Conservation (phyloP, 208 protist genomes). For the Leishmania martiniquensis region DNA sequence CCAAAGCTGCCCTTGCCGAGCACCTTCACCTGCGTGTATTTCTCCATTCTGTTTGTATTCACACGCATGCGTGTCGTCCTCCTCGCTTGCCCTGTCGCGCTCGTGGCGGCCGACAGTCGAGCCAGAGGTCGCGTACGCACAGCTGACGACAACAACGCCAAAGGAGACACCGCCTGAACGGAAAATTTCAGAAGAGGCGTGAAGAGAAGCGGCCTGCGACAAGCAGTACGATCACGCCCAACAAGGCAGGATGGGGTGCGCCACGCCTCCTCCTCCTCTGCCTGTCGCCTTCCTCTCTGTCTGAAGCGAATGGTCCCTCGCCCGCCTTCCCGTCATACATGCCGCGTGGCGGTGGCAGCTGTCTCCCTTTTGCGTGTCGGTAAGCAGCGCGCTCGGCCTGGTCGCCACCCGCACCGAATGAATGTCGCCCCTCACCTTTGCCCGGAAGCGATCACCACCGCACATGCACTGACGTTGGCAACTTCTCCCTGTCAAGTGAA, state of each 20-base stretch:
- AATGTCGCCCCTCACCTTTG: not conserved
- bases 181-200: not conserved
- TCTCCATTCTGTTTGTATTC: constrained; percentile 52
- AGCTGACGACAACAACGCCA: not conserved
- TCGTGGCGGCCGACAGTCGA: not conserved
- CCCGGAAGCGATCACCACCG: not conserved
- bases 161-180: not conserved
- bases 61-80: not conserved
- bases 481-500: not conserved
- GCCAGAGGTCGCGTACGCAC: not conserved
- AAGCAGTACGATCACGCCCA: too few species aligned
- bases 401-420: not conserved
- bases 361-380: not conserved
- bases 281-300: not conserved
- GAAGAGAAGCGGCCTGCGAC: too few species aligned
- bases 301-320: not conserved
- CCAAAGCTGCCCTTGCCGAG: constrained; percentile 94
- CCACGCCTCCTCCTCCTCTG: not conserved
- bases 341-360: not conserved
- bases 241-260: too few species aligned
- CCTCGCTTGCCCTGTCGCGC: not conserved
- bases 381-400: not conserved
- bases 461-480: not conserved
- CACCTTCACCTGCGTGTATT: constrained; percentile 85
- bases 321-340: not conserved